Base-by-base conservation (phyloP, 371 early-diverging fungal species). In the Mucor circinelloides region DNA sequence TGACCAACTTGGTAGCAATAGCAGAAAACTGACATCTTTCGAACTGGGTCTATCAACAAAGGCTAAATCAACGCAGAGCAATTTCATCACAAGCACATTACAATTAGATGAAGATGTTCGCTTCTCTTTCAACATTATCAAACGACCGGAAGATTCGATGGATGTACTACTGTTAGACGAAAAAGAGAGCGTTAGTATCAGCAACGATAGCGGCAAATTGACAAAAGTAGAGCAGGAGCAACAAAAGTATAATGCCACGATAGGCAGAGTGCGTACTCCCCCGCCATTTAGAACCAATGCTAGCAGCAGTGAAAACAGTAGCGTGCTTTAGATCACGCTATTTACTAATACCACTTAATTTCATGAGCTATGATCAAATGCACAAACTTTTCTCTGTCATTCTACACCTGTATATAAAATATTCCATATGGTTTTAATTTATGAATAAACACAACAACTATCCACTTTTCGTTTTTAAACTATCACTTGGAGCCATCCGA, bases 201-300 rank as follows among this genome's bases (percentile, higher is more conserved):
- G 31, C 8, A 28, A 32, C 6, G 19, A 31, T 7, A 17, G 32
- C 6, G 9, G 3, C n/a, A 56, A 13, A 32, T 19, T 56, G 0
- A 59, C 44, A n/a, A 42, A 55, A 48, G 36, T 73, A 21, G 79
- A 78, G 32, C 66, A 76, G 38, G 79, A 78, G 21, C 67, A 62
- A 34, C 19, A 64, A 40, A 46, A 69, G 21, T 78, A 78, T 63
- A 76, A 75, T 64, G 75, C 75, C 12, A 69, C 67, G 15, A 69
- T 71, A 12, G 66, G 57, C 19, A 64, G 68, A 36, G 71, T 65
- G 17, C 73, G 73, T 25, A 63, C 67, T 15, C 71, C 74, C 2
- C 69, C 67, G 17, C 42, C 54, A 61, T 52, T 27, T 23, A 13
- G 27, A 15, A 15, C 52, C 15, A 13, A 25, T 10, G 15, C 52